Evolutionary conservation across 495 filamentous ascomycete species (phyloP).

Genomic region (Hypoxylon fragiforme): DNA sequence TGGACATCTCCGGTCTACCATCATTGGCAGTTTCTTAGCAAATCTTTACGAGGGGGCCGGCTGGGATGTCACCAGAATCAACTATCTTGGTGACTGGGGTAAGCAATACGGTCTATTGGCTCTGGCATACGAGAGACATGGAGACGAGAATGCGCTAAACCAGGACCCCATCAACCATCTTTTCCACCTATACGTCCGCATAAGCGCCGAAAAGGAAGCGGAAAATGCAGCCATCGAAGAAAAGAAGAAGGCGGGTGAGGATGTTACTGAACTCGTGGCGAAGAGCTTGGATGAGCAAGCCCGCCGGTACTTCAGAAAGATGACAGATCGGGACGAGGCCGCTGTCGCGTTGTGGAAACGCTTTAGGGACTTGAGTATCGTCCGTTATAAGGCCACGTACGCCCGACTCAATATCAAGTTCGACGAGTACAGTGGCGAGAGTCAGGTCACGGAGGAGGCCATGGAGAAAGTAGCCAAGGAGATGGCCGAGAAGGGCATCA

Average conservation of each 20-base stretch:
- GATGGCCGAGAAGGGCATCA: conserved; percentile 73
- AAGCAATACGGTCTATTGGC: conserved; percentile 68
- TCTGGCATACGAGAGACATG: conserved; percentile 62
- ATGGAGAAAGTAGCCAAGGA: conserved; percentile 69
- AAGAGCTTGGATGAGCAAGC: conserved; percentile 65
- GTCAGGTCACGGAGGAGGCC: conserved; percentile 79
- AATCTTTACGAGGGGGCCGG: conserved; percentile 62
- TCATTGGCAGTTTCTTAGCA: conserved; percentile 67
- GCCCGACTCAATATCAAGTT: conserved; percentile 88
- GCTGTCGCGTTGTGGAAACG: conserved; percentile 81
- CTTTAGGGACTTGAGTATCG: conserved; percentile 89
- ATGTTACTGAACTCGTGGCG: conserved; percentile 50
- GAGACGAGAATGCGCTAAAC: conserved; percentile 58
- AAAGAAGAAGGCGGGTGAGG: conserved; percentile 54
- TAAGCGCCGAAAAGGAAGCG: conserved; percentile 58
- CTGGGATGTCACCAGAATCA: conserved; percentile 66
- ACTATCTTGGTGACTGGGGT: conserved; percentile 71
- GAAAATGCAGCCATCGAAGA: conserved; percentile 58
- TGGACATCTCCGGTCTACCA: conserved; percentile 67
- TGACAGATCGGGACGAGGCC: conserved; percentile 78
- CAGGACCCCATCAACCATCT: conserved; percentile 66
- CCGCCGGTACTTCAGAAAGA: conserved; percentile 83
- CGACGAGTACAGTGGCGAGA: conserved; percentile 93
- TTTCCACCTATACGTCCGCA: conserved; percentile 65
- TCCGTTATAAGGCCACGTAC: conserved; percentile 76